A percentile compares a stretch with the other conserved stretches of the same genome.
These are phyloP conservation scores for Erythrobasidium hasegawianum DNA, from an alignment of 1,284 basidiomycete species.

Conservation along the genomic window DNA sequence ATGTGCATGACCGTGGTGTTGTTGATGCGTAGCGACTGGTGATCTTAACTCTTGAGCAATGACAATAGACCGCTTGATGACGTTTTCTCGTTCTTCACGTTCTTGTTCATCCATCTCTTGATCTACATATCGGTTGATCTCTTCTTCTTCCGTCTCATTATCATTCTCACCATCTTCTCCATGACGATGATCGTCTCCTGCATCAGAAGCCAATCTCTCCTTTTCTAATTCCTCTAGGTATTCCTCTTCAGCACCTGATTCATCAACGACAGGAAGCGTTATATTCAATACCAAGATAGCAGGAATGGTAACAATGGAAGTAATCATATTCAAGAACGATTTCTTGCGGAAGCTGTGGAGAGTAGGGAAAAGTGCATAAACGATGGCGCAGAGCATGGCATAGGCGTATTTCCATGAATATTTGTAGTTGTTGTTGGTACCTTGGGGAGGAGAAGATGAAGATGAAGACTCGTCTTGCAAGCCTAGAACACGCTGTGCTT, in stretches of 20 bases:
- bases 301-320: slow-evolving; percentile 76
- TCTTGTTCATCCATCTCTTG: slow-evolving; percentile 39
- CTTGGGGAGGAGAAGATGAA: too few relatives aligned
- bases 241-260: slow-evolving; percentile 45
- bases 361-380: slow-evolving; percentile 77
- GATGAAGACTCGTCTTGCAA: not conserved
- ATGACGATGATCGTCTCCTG: slow-evolving; percentile 60
- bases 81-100: slow-evolving; percentile 41
- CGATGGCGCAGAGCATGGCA: slow-evolving; percentile 52
- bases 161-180: slow-evolving; percentile 51
- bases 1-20: slow-evolving; percentile 12
- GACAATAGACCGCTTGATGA: slow-evolving; percentile 8
- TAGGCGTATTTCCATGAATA: slow-evolving; percentile 45
- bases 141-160: slow-evolving; percentile 52
- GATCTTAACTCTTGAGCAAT: slow-evolving; percentile 39
- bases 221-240: slow-evolving; percentile 41
- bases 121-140: not conserved
- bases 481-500: slow-evolving; percentile 30
- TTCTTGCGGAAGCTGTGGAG: slow-evolving; percentile 71
- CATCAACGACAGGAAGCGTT: slow-evolving; percentile 81
- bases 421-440: not conserved
- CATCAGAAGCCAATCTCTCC: slow-evolving; percentile 52
- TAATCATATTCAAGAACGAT: slow-evolving; percentile 67
- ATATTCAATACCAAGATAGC: slow-evolving; percentile 80
- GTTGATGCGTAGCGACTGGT: slow-evolving; percentile 31